These are phyloP conservation scores for Ceratocystis diversiconidia DNA, from an alignment of 2,329 filamentous ascomycete species.

Conservation along the genomic window DNA sequence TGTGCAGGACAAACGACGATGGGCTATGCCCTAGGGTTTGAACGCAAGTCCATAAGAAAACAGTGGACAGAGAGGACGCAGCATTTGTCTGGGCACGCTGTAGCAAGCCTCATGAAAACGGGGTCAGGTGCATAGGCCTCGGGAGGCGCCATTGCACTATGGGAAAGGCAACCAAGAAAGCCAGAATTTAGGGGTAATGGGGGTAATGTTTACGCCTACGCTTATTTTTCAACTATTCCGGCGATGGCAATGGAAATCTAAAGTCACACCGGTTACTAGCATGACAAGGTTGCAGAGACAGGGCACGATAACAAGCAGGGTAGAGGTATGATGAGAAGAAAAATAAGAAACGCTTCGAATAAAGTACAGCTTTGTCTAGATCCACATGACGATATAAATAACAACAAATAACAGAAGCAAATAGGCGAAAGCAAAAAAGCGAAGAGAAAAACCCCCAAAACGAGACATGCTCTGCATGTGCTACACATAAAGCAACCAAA, in stretches of 20 bases:
- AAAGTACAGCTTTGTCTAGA: constrained; percentile 5
- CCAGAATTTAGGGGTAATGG: neutral
- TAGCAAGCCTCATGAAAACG: constrained; percentile 1
- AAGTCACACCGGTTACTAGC: neutral
- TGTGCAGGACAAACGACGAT: neutral
- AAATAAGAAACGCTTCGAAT: constrained; percentile 6
- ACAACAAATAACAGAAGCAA: neutral
- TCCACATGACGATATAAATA: neutral
- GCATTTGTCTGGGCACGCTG: neutral
- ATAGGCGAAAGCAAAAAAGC: neutral
- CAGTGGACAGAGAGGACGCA: neutral
- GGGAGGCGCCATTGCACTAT: neutral
- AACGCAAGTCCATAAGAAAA: too few relatives aligned
- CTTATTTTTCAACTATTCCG: too few relatives aligned
- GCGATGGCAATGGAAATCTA: too few relatives aligned
- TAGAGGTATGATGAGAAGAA: neutral
- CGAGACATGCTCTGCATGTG: neutral
- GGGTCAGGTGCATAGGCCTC: neutral
- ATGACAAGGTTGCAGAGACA: neutral
- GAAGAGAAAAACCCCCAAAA: neutral
- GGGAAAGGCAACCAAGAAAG: neutral
- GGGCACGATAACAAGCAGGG: too few relatives aligned
- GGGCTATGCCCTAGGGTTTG: neutral
- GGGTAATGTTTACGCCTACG: too few relatives aligned
- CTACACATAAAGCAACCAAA: neutral